These are phyloP conservation scores for Hypomontagnella submonticulosa DNA, from an alignment of 495 filamentous ascomycete genomes.

Conservation along the genomic window DNA sequence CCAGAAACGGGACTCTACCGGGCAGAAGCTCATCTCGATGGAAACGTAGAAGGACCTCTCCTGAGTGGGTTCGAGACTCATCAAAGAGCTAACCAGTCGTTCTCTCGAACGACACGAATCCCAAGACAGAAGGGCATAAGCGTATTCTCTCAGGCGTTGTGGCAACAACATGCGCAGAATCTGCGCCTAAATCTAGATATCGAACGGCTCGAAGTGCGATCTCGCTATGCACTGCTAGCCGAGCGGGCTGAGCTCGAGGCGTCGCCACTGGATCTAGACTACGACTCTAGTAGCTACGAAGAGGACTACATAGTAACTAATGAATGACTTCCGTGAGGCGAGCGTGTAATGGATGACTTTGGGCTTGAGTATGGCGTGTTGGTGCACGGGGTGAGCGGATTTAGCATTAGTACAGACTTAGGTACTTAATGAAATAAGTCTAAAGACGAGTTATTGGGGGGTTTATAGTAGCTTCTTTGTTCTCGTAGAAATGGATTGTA, in stretches of 20 bases:
- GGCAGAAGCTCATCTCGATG: slow-evolving; percentile 53
- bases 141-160: background rate
- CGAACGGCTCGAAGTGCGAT: slow-evolving; percentile 23
- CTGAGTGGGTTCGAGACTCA: slow-evolving; percentile 39
- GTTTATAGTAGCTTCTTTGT: too few species aligned
- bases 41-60: slow-evolving; percentile 49
- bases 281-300: slow-evolving; percentile 9
- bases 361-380: too few species aligned
- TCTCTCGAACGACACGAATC: slow-evolving; percentile 1
- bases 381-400: too few species aligned
- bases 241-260: slow-evolving; percentile 24
- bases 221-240: slow-evolving; percentile 23
- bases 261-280: slow-evolving; percentile 17
- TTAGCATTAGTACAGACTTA: too few species aligned
- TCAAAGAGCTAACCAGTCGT: slow-evolving; percentile 45
- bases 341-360: too few species aligned
- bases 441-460: too few species aligned
- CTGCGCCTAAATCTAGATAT: slow-evolving; percentile 43
- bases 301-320: background rate
- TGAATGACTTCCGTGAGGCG: too few species aligned
- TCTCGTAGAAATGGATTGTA: too few species aligned
- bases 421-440: too few species aligned
- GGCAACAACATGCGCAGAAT: slow-evolving; percentile 40
- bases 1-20: slow-evolving; percentile 50
- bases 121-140: slow-evolving; percentile 10